Base-by-base conservation (phyloP, 1,139 yeast genomes). In the Candida dubliniensis region DNA sequence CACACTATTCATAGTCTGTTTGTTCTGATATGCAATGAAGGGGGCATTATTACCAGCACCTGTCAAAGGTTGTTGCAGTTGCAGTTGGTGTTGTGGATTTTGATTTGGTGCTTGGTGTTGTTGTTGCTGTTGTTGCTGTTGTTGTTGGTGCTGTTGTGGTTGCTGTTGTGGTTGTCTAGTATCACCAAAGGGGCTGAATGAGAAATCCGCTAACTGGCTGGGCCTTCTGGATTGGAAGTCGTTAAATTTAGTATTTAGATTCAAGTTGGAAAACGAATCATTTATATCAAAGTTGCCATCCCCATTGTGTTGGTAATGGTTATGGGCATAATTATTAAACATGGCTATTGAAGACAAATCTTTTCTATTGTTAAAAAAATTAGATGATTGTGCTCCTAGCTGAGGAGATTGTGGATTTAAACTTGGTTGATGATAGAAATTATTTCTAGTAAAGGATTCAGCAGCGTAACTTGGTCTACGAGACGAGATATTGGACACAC, bases 381-480 rank as follows among this genome's bases (percentile, higher is more conserved):
- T 44, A 10, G 47, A 42, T 5, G 44, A 34, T 25, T 40, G 47
- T 10, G 47, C 10, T 15, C 44, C 42, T 26, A 44, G 14, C 33
- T 45, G 48, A 9, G 47, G 46, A 9, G 50, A 39, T 25, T 45
- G 52, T 10, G 34, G 47, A 43, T 32, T 38, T n/a, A 26, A 31
- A 23, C 15, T 34, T 27, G 45, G 43, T 46, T 47, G 45, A 35
- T 47, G 38, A 44, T 39, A 38, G 41, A 43, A 34, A 26, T 51
- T 46, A 40, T 67, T 65, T 41, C 81, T 62, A 6, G 79, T 76
- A 51, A 74, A 74, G 11, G 77, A 68, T 54, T 82, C 87, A 8
- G 87, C 87, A 6, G 86, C 81, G 54, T 78, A 81, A 47, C 81
- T 73, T 29, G 87, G 87, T 59, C 87, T 70, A 60, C 87, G 70